Conservation (phyloP, 129 eudicot genomes). For the Saussurea involucrata region DNA sequence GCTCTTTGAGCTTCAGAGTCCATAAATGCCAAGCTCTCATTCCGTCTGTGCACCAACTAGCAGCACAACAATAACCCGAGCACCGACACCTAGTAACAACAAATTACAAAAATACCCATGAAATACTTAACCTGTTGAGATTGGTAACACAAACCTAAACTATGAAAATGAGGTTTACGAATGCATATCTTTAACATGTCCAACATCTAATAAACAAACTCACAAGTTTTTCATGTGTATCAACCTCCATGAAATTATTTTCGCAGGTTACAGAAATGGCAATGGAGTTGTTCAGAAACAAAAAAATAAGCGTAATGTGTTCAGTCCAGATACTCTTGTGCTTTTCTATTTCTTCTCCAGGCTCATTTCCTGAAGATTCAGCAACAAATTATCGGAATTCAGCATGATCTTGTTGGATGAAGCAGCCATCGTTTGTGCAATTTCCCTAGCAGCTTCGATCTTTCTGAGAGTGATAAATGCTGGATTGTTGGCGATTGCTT, state of each 20-base stretch:
- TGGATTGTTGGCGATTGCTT: conserved; percentile 45
- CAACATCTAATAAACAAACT: not conserved
- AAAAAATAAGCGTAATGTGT: not conserved
- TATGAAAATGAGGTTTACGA: not conserved
- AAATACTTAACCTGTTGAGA: not conserved
- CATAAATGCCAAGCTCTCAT: not conserved
- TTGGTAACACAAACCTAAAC: not conserved
- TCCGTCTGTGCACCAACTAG: not conserved
- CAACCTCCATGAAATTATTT: not conserved
- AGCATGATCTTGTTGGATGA: conserved; percentile 31
- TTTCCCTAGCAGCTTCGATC: conserved; percentile 42
- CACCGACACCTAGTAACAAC: not conserved
- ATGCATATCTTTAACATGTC: not conserved
- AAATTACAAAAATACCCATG: not conserved
- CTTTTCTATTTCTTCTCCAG: conserved; percentile 16
- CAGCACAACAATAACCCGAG: no score
- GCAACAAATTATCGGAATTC: conserved; percentile 31
- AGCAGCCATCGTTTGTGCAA: conserved; percentile 20
- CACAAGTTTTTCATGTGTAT: not conserved
- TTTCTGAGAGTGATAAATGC: conserved; percentile 50
- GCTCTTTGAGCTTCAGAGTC: no score
- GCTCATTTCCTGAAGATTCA: conserved; percentile 28
- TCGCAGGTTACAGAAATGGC: not conserved
- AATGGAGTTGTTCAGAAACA: not conserved
- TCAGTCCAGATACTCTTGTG: not conserved